Conservation (phyloP, 768 basidiomycete species). For the Dendrothele bispora region DNA sequence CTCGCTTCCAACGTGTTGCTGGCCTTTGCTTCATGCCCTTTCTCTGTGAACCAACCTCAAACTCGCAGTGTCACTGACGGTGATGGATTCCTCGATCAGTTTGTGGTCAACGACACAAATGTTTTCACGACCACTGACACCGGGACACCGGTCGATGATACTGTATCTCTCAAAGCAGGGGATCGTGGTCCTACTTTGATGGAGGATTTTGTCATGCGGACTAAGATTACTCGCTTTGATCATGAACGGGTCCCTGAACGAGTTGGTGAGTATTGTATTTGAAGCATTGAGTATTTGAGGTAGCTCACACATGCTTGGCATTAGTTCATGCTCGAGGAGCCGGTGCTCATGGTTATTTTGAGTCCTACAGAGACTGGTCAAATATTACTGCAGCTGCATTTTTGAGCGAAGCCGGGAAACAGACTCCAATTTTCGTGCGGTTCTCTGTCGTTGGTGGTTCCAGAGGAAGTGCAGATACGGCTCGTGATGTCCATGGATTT, state of each 20-base stretch:
- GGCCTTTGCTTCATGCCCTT: too few species aligned
- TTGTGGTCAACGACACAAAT: neutral
- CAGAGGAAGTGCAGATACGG: neutral
- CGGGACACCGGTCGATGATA: slow-evolving; percentile 1
- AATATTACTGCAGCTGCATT: neutral
- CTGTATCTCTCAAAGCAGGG: neutral
- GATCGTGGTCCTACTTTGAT: slow-evolving; percentile 14
- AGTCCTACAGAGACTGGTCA: neutral
- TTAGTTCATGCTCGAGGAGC: slow-evolving; percentile 3
- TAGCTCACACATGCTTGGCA: neutral
- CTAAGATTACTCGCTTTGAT: slow-evolving; percentile 1
- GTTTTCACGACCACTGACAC: neutral
- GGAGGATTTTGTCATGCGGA: neutral
- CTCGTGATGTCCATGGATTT: neutral
- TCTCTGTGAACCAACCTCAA: too few species aligned
- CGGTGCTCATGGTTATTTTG: slow-evolving; percentile 2
- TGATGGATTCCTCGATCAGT: slow-evolving; percentile 7
- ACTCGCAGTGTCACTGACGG: slow-evolving; percentile 13
- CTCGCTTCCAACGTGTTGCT: too few species aligned
- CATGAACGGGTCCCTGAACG: slow-evolving; percentile 2
- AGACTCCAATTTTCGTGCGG: neutral
- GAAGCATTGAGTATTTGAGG: neutral
- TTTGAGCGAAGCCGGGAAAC: neutral
- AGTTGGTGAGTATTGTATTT: neutral
- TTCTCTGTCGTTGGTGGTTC: neutral